A percentile compares a stretch with the other conserved stretches of the same genome.
phyloP scores from a whole-genome alignment of 768 basidiomycete genomes.

The Leccinum incarnatum region DNA sequence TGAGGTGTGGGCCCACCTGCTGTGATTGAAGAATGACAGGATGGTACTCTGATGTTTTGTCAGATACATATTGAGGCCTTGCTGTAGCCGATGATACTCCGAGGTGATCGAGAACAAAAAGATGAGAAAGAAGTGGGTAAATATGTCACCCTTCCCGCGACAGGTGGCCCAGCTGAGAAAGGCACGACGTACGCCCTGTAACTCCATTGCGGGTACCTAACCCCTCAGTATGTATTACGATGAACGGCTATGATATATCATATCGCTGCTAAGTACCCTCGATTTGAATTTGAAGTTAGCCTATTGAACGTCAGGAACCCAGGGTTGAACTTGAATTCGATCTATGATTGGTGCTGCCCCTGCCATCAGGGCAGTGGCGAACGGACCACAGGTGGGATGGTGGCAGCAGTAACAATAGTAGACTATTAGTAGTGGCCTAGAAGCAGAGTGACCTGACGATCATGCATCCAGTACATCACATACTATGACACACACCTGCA shows the following conservation, averaged over 20 bases:
- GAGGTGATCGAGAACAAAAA: not conserved
- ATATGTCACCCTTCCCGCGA: not conserved
- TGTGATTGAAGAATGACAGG: not conserved
- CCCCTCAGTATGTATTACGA: not conserved
- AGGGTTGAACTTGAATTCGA: not conserved
- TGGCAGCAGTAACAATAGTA: not conserved
- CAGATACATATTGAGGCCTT: not conserved
- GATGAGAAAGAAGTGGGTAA: not conserved
- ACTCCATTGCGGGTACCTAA: not conserved
- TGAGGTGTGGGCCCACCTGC: not conserved
- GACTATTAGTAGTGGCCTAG: not conserved
- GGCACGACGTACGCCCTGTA: not conserved
- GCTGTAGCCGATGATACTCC: not conserved
- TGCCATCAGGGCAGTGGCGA: not conserved
- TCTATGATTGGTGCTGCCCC: not conserved
- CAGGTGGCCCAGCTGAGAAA: not conserved
- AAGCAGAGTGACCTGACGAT: not conserved
- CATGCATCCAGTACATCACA: not conserved
- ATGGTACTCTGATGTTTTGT: not conserved
- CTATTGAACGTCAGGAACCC: not conserved
- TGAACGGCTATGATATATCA: too few relatives aligned
- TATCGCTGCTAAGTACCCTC: not conserved
- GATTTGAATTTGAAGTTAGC: not conserved
- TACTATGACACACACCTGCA: not conserved
- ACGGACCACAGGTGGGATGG: not conserved